Evolutionary conservation across 129 eudicot genomes (phyloP), one percentile per base, ranked within the genome.

Genomic region (Escallonia rubra): DNA sequence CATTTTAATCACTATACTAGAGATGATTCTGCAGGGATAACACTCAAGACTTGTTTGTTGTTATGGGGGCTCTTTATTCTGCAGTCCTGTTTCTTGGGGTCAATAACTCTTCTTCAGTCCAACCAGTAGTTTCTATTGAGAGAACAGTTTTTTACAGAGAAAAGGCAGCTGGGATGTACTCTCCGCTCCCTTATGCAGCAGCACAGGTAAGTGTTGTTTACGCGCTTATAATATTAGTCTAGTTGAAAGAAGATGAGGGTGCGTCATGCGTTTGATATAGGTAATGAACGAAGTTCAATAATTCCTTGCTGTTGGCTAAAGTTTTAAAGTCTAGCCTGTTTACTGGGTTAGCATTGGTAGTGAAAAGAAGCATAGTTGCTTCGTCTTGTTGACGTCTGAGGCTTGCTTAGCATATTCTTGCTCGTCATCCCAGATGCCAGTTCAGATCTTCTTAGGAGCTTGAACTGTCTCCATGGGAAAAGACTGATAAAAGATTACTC

Each of bases 91-190:
- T 90, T 75, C 85, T 90, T 58, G 97, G 97, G 47, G 87, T 86
- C 70, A 86, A 84, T 57, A 90, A 90, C 48, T 63, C 95, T 63
- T 84, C 97, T 38, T 77, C 95, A 2, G 97, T 90, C 54, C 97
- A 90, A 69, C 97, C 97, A 4, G 73, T 90, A 39, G 64, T 90
- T 48, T 75, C 97, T 52, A 86, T 84, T 45, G 97, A 87, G 73
- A 84, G 97, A 78, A 84, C 89, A 12, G 97, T 90, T 62, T 90
- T 87, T 82, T 90, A 90, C 71, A 75, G 95, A 64, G 97, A 90
- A 59, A 82, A 79, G 73, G 91, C 91, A 57, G 91, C 97, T 70
- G 95, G 95, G 68, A 90, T 90, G 97, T 87, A 87, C 78, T 82
- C 97, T 46, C 82, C 95, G 47, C 61, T 80, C 44, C 89, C 95